These are phyloP conservation scores for Paraconiothyrium brasiliense DNA, from an alignment of 2,329 filamentous ascomycete genomes.

Conservation along the genomic window DNA sequence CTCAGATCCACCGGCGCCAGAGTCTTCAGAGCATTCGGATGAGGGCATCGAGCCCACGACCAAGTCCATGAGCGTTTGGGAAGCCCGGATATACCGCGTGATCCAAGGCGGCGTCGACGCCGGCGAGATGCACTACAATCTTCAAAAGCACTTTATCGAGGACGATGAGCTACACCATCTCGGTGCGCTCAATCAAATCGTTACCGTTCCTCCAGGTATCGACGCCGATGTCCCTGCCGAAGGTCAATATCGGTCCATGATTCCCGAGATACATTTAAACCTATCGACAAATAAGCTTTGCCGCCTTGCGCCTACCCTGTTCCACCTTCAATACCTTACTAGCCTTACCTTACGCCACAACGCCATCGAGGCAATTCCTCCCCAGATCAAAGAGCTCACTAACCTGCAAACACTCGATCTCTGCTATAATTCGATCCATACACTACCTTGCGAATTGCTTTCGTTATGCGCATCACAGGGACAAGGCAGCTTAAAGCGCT, in stretches of 20 bases:
- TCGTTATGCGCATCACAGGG: conserved; percentile 28
- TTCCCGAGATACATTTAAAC: conserved; percentile 35
- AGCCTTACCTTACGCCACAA: conserved; percentile 36
- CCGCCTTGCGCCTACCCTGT: conserved; percentile 34
- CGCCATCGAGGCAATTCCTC: conserved; percentile 38
- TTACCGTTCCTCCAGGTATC: conserved; percentile 34
- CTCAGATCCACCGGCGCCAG: conserved; percentile 7
- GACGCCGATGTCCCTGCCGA: conserved; percentile 37
- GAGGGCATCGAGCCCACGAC: conserved; percentile 13
- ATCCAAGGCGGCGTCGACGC: conserved; percentile 27
- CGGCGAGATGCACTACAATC: conserved; percentile 28
- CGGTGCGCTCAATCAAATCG: conserved; percentile 35
- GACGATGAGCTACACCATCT: conserved; percentile 39
- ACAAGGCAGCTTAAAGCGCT: conserved; percentile 23
- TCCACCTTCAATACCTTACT: conserved; percentile 38
- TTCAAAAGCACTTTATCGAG: conserved; percentile 17
- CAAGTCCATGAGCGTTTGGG: conserved; percentile 19
- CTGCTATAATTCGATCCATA: conserved; percentile 33
- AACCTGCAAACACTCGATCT: conserved; percentile 36
- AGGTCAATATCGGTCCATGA: conserved; percentile 43
- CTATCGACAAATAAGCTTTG: conserved; percentile 34
- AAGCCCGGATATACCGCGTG: background rate
- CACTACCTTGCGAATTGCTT: conserved; percentile 40
- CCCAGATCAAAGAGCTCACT: conserved; percentile 32
- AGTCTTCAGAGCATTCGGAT: background rate